Percentiles rank a stretch among this genome's conserved stretches.
Conservation (phyloP, 768 basidiomycete species). For the Boletus barrowsii region DNA sequence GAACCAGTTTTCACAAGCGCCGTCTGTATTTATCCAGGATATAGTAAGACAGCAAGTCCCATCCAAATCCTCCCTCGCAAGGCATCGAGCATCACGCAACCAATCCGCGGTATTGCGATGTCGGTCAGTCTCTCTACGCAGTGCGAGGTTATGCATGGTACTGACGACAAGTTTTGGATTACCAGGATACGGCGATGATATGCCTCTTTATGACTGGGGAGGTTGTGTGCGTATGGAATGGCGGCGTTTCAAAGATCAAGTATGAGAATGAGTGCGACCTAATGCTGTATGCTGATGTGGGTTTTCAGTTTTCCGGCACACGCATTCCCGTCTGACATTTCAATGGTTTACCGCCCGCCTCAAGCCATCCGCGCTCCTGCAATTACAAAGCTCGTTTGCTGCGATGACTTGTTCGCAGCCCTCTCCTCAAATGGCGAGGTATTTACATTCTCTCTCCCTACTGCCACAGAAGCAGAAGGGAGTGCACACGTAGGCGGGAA, state of each 20-base stretch:
- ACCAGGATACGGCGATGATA: conserved; percentile 79
- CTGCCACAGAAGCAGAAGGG: conserved; percentile 31
- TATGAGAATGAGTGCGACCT: conserved; percentile 30
- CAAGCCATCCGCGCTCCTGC: conserved; percentile 65
- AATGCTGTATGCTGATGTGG: neutral
- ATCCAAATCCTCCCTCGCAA: conserved; percentile 75
- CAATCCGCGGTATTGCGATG: conserved; percentile 70
- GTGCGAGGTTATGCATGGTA: neutral
- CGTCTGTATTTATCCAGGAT: conserved; percentile 44
- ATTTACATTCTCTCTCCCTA: conserved; percentile 67
- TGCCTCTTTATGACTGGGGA: conserved; percentile 79
- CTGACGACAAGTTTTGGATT: neutral
- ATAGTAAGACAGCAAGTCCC: conserved; percentile 70
- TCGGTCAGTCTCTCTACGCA: conserved; percentile 48
- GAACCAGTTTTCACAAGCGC: neutral
- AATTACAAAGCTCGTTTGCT: conserved; percentile 76
- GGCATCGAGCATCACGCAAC: conserved; percentile 71
- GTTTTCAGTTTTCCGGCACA: conserved; percentile 66
- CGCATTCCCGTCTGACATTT: conserved; percentile 71
- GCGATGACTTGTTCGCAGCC: conserved; percentile 79
- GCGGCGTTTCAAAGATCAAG: conserved; percentile 72
- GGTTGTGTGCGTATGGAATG: conserved; percentile 81
- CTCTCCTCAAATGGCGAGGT: conserved; percentile 87
- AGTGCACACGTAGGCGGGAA: conserved; percentile 16
- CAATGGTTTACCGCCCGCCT: conserved; percentile 72